Evolutionary conservation across 2,329 filamentous ascomycete species (phyloP).

Genomic region (Calonectria leucothoes): DNA sequence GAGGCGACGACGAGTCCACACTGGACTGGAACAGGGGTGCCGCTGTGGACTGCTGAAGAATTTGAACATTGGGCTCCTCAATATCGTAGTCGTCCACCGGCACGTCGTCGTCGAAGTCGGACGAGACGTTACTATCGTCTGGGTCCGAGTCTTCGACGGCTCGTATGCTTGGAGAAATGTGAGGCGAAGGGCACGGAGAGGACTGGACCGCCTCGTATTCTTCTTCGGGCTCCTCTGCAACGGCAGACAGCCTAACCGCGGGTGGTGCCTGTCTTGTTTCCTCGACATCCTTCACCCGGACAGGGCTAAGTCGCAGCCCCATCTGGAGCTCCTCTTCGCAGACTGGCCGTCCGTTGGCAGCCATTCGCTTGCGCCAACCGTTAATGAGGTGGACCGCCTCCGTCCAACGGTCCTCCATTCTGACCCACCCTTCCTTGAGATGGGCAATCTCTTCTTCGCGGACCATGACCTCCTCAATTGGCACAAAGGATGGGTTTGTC

Average conservation of each 20-base stretch:
- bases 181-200: conserved; percentile 44
- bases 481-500: conserved; percentile 96
- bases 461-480: conserved; percentile 92
- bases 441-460: conserved; percentile 90
- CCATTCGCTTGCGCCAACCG: conserved; percentile 88
- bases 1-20: conserved; percentile 56
- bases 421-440: conserved; percentile 87
- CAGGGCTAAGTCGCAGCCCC: conserved; percentile 73
- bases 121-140: conserved; percentile 51
- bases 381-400: conserved; percentile 93
- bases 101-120: conserved; percentile 57
- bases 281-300: conserved; percentile 64
- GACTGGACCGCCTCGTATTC: conserved; percentile 36
- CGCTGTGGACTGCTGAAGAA: conserved; percentile 57
- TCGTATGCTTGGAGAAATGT: conserved; percentile 29
- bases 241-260: conserved; percentile 55
- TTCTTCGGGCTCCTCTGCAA: conserved; percentile 60
- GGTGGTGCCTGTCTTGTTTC: conserved; percentile 55
- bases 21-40: conserved; percentile 39
- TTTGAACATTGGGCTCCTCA: conserved; percentile 58
- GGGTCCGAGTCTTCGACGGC: conserved; percentile 39
- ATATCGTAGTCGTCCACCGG: conserved; percentile 57
- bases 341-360: conserved; percentile 74
- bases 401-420: conserved; percentile 91
- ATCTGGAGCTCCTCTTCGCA: conserved; percentile 76